Evolutionary conservation across 805 yeast genomes (phyloP), one percentile per base, ranked within the genome.

Genomic region (Candida ascalaphidarum): DNA sequence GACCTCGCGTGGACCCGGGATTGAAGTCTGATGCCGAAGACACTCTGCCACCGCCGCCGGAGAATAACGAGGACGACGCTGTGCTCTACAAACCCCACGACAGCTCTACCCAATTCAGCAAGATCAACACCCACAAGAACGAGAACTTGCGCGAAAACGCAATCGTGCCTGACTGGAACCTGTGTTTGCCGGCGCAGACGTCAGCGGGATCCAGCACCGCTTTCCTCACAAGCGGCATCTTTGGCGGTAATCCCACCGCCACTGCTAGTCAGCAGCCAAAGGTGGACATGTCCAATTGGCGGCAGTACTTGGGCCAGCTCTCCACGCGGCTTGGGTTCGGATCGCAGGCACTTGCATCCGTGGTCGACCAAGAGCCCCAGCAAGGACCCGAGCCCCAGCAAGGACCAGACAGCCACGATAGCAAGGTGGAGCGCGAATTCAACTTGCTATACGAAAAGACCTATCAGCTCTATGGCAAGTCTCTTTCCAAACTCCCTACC

Each of bases 61-160:
- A 13, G 30, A 27, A 11, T 24, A 32, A 23, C 27, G 39, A 26
- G 7, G 66, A 61, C 28, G 69, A 62, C 36, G 69, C 69, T 1
- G 68, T 62, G 4, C 48, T 62, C 31, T 62, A 61, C 40, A 61
- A 60, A 34, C 62, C 68, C 5, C 69, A 62, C 31, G 51, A 54
- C 28, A 51, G 58, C 27, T 48, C 66, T 5, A 41, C 49, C 18
- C 61, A 62, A 32, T 62, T 62, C 44, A 50, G 44, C 31, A 51
- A 59, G 33, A 60, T 62, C 35, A 59, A 62, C 36, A 62, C 67
- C 6, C 69, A 61, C 40, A 60, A 57, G 34, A 62, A 61, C 41
- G 68, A 62, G 35, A 60, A 62, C 42, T 38, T 62, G 22, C 37
- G 35, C 21, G 65, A 58, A 27, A 62, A 62, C 36, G 37, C 52